Percentiles rank a stretch among this genome's conserved stretches.
Conservation (phyloP, 176 grass and related monocot species). For the Echinochloa phyllopogon region DNA sequence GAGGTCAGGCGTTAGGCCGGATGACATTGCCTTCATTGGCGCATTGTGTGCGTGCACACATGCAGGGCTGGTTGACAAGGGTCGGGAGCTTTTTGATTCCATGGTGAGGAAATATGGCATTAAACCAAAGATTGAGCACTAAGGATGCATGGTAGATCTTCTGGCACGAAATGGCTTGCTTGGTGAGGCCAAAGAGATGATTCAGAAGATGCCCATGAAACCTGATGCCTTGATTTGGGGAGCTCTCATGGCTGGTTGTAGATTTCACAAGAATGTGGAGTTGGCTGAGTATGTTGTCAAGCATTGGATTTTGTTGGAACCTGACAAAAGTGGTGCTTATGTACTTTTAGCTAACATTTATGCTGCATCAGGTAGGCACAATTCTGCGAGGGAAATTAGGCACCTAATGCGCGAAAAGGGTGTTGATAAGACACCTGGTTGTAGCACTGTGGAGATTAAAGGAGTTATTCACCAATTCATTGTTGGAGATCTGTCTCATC, state of each 20-base stretch:
- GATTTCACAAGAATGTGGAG: constrained; percentile 61
- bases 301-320: constrained; percentile 62
- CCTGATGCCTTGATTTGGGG: constrained; percentile 68
- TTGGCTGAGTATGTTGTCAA: constrained; percentile 53
- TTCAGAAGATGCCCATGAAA: constrained; percentile 62
- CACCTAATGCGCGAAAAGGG: constrained; percentile 54
- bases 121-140: constrained; percentile 61
- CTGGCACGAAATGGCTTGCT: constrained; percentile 62
- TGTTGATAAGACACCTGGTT: constrained; percentile 65
- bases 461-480: constrained; percentile 66
- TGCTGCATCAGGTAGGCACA: constrained; percentile 53
- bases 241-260: constrained; percentile 67
- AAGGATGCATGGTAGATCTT: constrained; percentile 64
- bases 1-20: constrained; percentile 45
- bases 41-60: constrained; percentile 58
- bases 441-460: constrained; percentile 59
- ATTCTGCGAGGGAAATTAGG: constrained; percentile 53
- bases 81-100: constrained; percentile 48
- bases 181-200: constrained; percentile 47
- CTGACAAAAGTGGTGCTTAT: constrained; percentile 62
- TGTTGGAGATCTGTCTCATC: constrained; percentile 66
- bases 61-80: constrained; percentile 56
- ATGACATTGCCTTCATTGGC: constrained; percentile 58
- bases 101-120: constrained; percentile 58
- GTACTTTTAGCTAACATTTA: constrained; percentile 60